Base-by-base conservation (phyloP, 192 early-diverging fungal genomes). In the Backusella mclennaniae region DNA sequence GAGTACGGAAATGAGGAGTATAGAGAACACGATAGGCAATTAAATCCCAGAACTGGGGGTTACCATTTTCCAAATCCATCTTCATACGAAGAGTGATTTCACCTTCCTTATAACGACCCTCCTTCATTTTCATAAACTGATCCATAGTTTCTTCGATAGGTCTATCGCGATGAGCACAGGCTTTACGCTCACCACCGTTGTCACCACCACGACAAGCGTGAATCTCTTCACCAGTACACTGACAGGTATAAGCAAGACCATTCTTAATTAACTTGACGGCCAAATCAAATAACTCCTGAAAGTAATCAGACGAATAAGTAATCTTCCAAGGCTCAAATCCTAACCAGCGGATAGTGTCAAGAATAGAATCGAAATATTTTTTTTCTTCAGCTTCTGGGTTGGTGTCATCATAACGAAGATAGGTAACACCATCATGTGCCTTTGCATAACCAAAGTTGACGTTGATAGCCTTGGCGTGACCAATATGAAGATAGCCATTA, bases 391-490 rank as follows among this genome's bases (percentile, higher is more conserved):
- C 96, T 82, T 90, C 87, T 19, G 89, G 89, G 69, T 90, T 90
- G 42, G 89, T 90, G 68, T 90, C 89, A 66, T 90, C 89, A 49
- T 87, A 90, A 42, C 89, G 85, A 73, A 99, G 90, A 85, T 99
- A 95, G 77, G 93, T 95, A 46, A 94, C 79, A 46, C 98, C 98
- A 69, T 93, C 87, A 80, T 96, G 91, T 14, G 93, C 92, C 76
- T 90, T 89, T 23, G 98, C 98, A 73, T 96, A 98, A 59, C 97
- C 98, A 92, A 99, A 99, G 87, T 97, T 99, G 78, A 99, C 92
- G 83, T 99, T 99, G 87, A 99, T 98, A 49, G 97, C 98, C 85
- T 99, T 99, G 75, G 97, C 96, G 81, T 99, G 98, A 69, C 98
- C 97, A 84, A 99, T 99, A 83, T 99, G 97, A 67, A 99, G 87